These are phyloP conservation scores for Citrullus amarus DNA, from an alignment of 306 rosid genomes.

Conservation along the genomic window DNA sequence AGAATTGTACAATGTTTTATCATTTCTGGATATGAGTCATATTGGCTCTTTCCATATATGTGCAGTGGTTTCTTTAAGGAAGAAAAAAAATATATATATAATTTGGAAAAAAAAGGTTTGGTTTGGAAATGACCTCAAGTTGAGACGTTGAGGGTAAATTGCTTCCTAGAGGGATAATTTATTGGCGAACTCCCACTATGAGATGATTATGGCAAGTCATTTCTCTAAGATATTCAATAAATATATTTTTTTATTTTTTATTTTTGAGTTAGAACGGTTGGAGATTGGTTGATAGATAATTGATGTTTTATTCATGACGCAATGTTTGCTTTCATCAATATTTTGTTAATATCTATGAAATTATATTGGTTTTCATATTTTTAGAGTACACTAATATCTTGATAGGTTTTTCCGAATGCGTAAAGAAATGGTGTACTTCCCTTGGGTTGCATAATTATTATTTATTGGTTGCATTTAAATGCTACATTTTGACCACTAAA, in stretches of 20 bases:
- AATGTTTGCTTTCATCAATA: too few species aligned
- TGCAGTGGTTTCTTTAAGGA: neutral
- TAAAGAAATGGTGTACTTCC: neutral
- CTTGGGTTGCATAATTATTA: neutral
- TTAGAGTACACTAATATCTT: neutral
- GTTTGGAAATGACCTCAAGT: neutral
- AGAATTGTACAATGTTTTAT: neutral
- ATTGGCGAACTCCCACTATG: neutral
- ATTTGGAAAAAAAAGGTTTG: too few species aligned
- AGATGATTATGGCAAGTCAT: neutral
- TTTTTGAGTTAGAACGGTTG: too few species aligned
- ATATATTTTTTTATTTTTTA: too few species aligned
- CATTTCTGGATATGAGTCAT: neutral
- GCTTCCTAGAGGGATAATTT: neutral
- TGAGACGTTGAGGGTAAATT: neutral
- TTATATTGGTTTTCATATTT: neutral
- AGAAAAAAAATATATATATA: neutral
- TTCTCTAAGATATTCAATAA: too few species aligned
- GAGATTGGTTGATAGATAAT: too few species aligned
- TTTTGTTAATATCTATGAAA: neutral
- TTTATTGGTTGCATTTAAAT: neutral
- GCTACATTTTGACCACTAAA: neutral
- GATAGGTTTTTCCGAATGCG: neutral
- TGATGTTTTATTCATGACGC: too few species aligned
- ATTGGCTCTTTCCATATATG: neutral